Evolutionary conservation across 805 yeast species (phyloP), one percentile per base, ranked within the genome.

Genomic region (Torulaspora delbrueckii): DNA sequence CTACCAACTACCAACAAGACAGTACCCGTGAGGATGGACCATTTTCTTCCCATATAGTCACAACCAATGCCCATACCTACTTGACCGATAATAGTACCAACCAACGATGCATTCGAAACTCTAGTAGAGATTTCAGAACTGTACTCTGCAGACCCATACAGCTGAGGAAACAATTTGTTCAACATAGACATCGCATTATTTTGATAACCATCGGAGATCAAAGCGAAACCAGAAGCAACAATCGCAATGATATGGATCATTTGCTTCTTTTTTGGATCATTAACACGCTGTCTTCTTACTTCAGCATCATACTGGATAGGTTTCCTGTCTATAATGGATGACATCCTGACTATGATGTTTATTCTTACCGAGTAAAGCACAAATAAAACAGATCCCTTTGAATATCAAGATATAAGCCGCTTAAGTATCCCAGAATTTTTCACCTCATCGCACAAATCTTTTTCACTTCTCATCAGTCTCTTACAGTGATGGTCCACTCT

Each of bases 201-300:
- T 60, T 82, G 87, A 63, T 84, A 84, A 3, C 90, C 90, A 65
- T 85, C 93, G 18, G 85, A 78, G 56, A 83, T 77, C 58, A 85
- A 72, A 0, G 90, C 93, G 52, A 78, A 81, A 10, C 93, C 91
- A 19, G 89, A 70, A 2, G 55, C 53, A 16, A 51, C 42, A 34
- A 51, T 53, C 12, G 51, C 48, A 23, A 52, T 37, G n/a, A 50
- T 37, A 32, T 52, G 46, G 7, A 43, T 43, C 32, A 45, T n/a
- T 13, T 25, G 35, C 27, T 40, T 40, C 36, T 52, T 46, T 18
- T 14, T 41, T n/a, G 45, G 42, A n/a, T 41, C 46, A 13, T 46
- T 37, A 8, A 46, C 35, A 18, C 49, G 42, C 24, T 46, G 43
- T 23, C 36, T 37, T 26, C 49, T 41, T 18, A 32, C 33, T 16